These are phyloP conservation scores for Tricholoma saponaceum DNA, from an alignment of 768 basidiomycete genomes.

Conservation along the genomic window DNA sequence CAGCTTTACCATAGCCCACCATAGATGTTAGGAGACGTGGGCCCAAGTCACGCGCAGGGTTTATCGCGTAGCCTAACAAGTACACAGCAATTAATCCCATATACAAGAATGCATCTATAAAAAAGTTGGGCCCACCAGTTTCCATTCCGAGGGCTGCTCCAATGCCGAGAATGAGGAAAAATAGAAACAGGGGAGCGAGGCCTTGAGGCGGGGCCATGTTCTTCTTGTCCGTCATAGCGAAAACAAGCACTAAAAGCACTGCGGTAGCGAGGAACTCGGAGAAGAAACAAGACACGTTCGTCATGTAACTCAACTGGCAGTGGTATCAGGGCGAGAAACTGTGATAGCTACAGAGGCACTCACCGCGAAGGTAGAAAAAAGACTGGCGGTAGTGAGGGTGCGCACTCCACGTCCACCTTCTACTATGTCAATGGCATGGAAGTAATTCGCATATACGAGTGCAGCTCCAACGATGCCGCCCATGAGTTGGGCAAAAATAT, in stretches of 20 bases:
- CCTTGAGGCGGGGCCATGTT: slow-evolving; percentile 48
- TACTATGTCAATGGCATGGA: slow-evolving; percentile 61
- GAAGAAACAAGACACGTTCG: slow-evolving; percentile 37
- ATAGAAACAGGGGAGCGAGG: slow-evolving; percentile 51
- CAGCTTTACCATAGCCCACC: slow-evolving; percentile 58
- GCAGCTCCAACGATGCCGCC: slow-evolving; percentile 61
- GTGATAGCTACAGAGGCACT: slow-evolving; percentile 15
- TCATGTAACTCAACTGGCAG: slow-evolving; percentile 33
- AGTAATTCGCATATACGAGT: slow-evolving; percentile 63
- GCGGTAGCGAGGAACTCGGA: slow-evolving; percentile 55
- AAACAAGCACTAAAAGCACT: slow-evolving; percentile 50
- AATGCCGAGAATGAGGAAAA: slow-evolving; percentile 54
- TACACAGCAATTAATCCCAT: background rate
- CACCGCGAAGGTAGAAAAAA: slow-evolving; percentile 63
- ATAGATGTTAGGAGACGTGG: slow-evolving; percentile 64
- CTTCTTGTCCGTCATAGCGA: slow-evolving; percentile 47
- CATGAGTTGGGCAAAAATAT: slow-evolving; percentile 60
- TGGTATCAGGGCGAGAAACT: background rate
- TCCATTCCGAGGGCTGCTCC: slow-evolving; percentile 58
- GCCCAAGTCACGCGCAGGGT: slow-evolving; percentile 44
- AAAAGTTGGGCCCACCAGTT: slow-evolving; percentile 30
- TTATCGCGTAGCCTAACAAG: slow-evolving; percentile 32
- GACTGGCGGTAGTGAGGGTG: slow-evolving; percentile 50
- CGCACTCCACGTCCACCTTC: slow-evolving; percentile 55
- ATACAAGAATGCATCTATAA: background rate